Conservation (phyloP, 2,329 filamentous ascomycete genomes). For the Calonectria honghensis region DNA sequence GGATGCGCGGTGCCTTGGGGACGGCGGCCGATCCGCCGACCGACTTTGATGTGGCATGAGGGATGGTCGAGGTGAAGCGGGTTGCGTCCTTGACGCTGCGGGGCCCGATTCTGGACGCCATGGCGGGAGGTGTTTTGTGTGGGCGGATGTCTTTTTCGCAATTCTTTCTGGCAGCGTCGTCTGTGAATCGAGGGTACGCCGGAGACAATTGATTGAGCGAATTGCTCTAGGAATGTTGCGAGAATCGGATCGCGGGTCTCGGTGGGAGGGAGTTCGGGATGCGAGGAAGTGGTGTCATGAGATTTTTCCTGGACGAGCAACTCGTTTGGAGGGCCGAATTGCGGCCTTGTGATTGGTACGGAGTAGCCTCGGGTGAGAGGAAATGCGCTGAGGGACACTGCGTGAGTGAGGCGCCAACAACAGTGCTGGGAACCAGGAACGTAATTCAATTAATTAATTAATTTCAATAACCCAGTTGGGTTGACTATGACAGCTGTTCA, state of each 20-base stretch:
- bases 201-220: slow-evolving; percentile 20
- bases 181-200: background rate
- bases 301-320: slow-evolving; percentile 59
- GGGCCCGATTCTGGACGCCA: slow-evolving; percentile 69
- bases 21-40: slow-evolving; percentile 58
- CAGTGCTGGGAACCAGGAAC: slow-evolving; percentile 4
- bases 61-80: slow-evolving; percentile 75
- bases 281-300: slow-evolving; percentile 59
- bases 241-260: slow-evolving; percentile 36
- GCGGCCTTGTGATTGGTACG: slow-evolving; percentile 59
- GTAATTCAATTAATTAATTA: slow-evolving; percentile 11
- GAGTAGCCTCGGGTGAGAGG: slow-evolving; percentile 60
- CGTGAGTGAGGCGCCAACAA: slow-evolving; percentile 1
- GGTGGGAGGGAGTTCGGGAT: slow-evolving; percentile 48
- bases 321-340: slow-evolving; percentile 54
- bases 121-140: slow-evolving; percentile 47
- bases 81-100: slow-evolving; percentile 87
- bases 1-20: slow-evolving; percentile 56
- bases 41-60: slow-evolving; percentile 80
- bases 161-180: slow-evolving; percentile 1
- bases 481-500: background rate
- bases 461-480: background rate
- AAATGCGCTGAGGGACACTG: slow-evolving; percentile 29
- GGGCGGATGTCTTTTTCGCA: background rate
- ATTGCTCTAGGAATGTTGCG: slow-evolving; percentile 29